Percentiles rank a stretch among this genome's conserved stretches.
phyloP scores from a whole-genome alignment of 345 rosid species.

The Citrus cavaleriei region DNA sequence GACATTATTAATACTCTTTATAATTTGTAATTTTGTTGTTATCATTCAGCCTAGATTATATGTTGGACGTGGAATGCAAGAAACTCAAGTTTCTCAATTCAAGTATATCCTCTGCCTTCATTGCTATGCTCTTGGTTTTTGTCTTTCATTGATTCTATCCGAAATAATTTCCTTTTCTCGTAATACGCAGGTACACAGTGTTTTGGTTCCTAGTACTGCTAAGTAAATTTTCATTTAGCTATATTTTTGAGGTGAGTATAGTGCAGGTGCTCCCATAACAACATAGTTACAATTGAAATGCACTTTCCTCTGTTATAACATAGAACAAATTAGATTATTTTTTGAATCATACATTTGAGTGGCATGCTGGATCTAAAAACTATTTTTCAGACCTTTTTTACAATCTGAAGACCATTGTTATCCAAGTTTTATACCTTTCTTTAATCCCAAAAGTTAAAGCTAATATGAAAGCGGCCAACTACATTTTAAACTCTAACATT shows the following conservation, averaged over 20 bases:
- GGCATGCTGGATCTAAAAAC: background rate
- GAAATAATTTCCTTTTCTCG: slow-evolving; percentile 3
- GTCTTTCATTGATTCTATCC: background rate
- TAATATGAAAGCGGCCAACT: background rate
- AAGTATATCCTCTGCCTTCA: slow-evolving; percentile 48
- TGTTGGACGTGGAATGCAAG: slow-evolving; percentile 95
- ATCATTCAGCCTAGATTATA: slow-evolving; percentile 73
- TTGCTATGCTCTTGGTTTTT: slow-evolving; percentile 17
- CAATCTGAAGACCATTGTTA: background rate
- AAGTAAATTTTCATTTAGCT: slow-evolving; percentile 77
- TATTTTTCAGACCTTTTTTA: background rate
- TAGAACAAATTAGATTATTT: background rate
- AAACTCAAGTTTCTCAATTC: slow-evolving; percentile 80
- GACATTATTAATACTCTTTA: background rate
- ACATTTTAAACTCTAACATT: background rate
- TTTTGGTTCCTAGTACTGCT: slow-evolving; percentile 83
- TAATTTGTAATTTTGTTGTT: slow-evolving; percentile 8
- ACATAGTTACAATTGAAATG: background rate
- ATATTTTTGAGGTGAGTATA: slow-evolving; percentile 74
- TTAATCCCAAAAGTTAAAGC: background rate
- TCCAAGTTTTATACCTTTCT: background rate
- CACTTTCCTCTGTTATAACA: background rate
- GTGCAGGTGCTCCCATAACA: background rate
- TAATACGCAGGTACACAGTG: slow-evolving; percentile 57
- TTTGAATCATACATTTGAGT: background rate